phyloP scores from a whole-genome alignment of 345 rosid genomes.

The Salix brachista region DNA sequence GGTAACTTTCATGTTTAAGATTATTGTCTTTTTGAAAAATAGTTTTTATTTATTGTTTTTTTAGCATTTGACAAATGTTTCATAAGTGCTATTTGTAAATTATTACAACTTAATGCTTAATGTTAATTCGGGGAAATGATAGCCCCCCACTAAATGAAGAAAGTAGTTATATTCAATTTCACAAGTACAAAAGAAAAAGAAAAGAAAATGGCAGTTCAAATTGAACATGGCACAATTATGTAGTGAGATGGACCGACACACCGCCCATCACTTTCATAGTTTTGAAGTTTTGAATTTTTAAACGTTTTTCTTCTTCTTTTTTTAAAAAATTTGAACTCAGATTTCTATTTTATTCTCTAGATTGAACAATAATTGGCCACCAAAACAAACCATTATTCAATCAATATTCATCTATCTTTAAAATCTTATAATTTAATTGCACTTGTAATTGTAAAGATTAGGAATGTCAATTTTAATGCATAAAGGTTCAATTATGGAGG shows the following conservation, averaged over 20 bases:
- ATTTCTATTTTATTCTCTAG: neutral
- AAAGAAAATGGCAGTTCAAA: neutral
- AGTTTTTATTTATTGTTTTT: too few relatives aligned
- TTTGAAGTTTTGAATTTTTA: neutral
- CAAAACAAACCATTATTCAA: neutral
- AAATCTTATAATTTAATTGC: neutral
- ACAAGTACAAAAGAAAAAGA: neutral
- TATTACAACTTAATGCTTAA: too few relatives aligned
- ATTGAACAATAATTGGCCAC: neutral
- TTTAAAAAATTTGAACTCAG: neutral
- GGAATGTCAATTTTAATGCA: too few relatives aligned
- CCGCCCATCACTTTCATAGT: neutral
- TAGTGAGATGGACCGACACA: constrained; percentile 3
- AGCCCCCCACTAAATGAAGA: neutral
- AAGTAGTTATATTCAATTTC: neutral
- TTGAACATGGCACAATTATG: neutral
- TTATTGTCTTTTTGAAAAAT: neutral
- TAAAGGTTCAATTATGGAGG: neutral
- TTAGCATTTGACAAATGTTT: too few relatives aligned
- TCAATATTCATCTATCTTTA: neutral
- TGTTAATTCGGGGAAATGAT: neutral
- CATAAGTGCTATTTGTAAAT: too few relatives aligned
- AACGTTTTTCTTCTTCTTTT: neutral
- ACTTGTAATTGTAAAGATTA: too few relatives aligned
- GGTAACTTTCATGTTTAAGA: neutral